Conservation (phyloP, 305 asterid genomes). For the Fraxinus dipetala region DNA sequence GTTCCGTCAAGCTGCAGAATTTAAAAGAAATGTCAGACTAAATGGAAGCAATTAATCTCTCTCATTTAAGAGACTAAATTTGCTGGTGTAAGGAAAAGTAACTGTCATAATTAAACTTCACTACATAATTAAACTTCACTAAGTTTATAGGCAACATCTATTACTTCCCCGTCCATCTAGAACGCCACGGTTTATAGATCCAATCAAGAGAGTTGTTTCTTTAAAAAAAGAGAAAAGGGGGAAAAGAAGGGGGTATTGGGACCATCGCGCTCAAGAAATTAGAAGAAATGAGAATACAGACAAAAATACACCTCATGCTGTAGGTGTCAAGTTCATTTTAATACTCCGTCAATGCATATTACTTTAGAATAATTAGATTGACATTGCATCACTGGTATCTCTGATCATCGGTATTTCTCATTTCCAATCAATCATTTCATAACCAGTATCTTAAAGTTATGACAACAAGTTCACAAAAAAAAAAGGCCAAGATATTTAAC, state of each 20-base stretch:
- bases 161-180: background rate
- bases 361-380: background rate
- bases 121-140: background rate
- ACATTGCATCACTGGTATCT: background rate
- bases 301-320: background rate
- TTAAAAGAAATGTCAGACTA: background rate
- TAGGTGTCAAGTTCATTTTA: background rate
- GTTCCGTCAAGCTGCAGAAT: slow-evolving; percentile 29
- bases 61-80: background rate
- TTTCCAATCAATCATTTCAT: background rate
- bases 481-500: slow-evolving; percentile 19
- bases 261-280: background rate
- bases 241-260: background rate
- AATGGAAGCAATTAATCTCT: background rate
- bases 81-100: background rate
- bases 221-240: background rate
- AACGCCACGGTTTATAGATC: background rate
- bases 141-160: background rate
- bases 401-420: background rate
- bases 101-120: background rate
- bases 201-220: background rate
- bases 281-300: background rate
- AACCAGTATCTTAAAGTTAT: background rate
- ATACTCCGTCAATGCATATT: background rate
- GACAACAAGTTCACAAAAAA: background rate